Base-by-base conservation (phyloP, 2,329 filamentous ascomycete genomes). In the Ceratocystis papillata region DNA sequence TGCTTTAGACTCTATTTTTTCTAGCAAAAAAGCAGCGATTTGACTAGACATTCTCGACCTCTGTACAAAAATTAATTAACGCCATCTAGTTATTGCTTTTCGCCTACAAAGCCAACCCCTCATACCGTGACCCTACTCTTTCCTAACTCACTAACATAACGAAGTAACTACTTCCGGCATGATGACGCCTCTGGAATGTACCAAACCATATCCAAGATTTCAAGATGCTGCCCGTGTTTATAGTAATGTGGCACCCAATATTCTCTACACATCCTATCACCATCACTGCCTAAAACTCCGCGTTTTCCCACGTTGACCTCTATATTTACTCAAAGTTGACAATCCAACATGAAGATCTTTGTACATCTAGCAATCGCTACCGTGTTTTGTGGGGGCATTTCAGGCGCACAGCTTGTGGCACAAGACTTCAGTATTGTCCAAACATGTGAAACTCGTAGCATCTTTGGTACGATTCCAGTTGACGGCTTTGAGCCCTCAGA, bases 401-500 rank as follows among this genome's bases (percentile, higher is more conserved):
- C 30, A 8, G 12, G 4, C 10, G 64, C 66, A 3, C 66, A 67
- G 46, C 63, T 67, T 44, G 41, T 65, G 10, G 60, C 66, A 8
- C 59, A 59, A 12, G 55, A 33, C 25, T 63, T 59, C 30, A 28
- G 53, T 1, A 59, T 55, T 41, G 37, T 59, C 33, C 22, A 53
- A 22, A 46, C 60, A 48, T 67, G 66, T 17, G 55, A 50, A 15
- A 53, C 63, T 1, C 63, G 30, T 50, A 63, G 57, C 63, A 67
- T 66, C 15, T 68, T 64, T n/a, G 28, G 45, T 20, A 46, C 61
- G 12, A 62, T 68, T 61, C 61, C 64, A 30, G 55, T 61, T 15
- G 22, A 55, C 22, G 55, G 46, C 17, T 66, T 68, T 25, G 61
- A 68, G 33, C 65, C 65, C 44, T 68, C 67, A 15, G 67, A 68